These are phyloP conservation scores for Podospora australis DNA, from an alignment of 495 filamentous ascomycete genomes.

Conservation along the genomic window DNA sequence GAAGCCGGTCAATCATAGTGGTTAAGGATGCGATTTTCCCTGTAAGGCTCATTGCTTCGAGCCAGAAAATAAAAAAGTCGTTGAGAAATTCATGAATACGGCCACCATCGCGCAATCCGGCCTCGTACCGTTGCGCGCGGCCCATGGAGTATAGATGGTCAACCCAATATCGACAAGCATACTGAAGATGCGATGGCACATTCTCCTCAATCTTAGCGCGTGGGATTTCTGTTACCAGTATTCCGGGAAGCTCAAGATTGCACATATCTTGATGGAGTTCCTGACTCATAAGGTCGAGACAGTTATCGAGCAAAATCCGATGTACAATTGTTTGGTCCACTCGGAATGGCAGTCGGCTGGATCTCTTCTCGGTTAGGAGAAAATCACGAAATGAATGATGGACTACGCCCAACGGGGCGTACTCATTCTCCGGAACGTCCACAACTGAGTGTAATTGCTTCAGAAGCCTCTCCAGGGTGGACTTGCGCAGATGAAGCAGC, in stretches of 20 bases:
- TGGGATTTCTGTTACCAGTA: background rate
- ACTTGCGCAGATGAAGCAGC: background rate
- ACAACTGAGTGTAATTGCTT: background rate
- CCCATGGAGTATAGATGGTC: background rate
- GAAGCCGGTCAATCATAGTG: background rate
- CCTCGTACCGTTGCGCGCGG: background rate
- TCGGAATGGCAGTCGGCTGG: background rate
- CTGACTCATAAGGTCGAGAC: background rate
- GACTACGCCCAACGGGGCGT: background rate
- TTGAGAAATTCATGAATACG: background rate
- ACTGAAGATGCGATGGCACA: background rate
- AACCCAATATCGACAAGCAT: slow-evolving; percentile 4
- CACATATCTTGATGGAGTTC: background rate
- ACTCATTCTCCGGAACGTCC: background rate
- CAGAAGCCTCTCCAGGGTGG: background rate
- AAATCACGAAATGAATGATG: slow-evolving; percentile 4
- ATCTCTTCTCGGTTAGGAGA: background rate
- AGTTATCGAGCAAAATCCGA: background rate
- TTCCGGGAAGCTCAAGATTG: background rate
- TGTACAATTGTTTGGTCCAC: background rate
- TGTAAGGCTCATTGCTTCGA: background rate
- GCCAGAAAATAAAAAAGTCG: background rate
- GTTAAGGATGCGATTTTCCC: background rate
- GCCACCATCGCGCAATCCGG: background rate
- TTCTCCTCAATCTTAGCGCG: background rate